phyloP scores from a whole-genome alignment of 768 basidiomycete species.

The Lepiota venenata region DNA sequence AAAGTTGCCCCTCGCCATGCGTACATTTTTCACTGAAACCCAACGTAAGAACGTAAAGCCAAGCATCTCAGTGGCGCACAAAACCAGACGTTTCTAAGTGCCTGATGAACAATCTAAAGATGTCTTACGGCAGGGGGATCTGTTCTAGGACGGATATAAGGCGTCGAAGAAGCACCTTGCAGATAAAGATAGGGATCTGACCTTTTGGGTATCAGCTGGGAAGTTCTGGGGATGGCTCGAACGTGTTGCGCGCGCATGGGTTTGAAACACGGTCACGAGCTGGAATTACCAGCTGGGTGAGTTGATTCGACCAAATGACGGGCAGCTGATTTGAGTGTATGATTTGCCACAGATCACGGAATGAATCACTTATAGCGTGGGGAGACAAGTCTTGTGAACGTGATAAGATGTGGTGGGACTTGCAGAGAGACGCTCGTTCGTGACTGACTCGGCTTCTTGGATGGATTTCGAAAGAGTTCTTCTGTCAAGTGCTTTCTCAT shows the following conservation, averaged over 20 bases:
- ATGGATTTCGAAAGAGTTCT: not conserved
- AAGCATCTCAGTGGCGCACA: constrained; percentile 16
- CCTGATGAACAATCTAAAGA: constrained; percentile 13
- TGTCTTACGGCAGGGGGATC: constrained; percentile 17
- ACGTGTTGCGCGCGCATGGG: not conserved
- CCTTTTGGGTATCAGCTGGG: not conserved
- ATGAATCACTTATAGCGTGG: not conserved
- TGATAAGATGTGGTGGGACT: not conserved
- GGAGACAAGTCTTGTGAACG: not conserved
- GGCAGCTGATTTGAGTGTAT: too few relatives aligned
- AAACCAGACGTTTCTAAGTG: constrained; percentile 6
- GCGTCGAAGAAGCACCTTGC: not conserved
- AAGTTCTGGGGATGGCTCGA: not conserved
- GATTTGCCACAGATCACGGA: not conserved
- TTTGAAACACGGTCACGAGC: too few relatives aligned
- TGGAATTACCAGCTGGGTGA: too few relatives aligned
- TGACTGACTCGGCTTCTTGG: not conserved
- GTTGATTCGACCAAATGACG: too few relatives aligned
- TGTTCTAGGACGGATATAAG: constrained; percentile 17
- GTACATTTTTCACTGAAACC: not conserved
- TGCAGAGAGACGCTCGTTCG: not conserved
- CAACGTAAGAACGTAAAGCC: not conserved
- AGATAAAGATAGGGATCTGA: not conserved
- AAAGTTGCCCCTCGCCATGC: too few relatives aligned
- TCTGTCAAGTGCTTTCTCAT: too few relatives aligned